A percentile compares a stretch with the other conserved stretches of the same genome.
Conservation (phyloP, 495 filamentous ascomycete genomes). For the Penicillium argentinense region DNA sequence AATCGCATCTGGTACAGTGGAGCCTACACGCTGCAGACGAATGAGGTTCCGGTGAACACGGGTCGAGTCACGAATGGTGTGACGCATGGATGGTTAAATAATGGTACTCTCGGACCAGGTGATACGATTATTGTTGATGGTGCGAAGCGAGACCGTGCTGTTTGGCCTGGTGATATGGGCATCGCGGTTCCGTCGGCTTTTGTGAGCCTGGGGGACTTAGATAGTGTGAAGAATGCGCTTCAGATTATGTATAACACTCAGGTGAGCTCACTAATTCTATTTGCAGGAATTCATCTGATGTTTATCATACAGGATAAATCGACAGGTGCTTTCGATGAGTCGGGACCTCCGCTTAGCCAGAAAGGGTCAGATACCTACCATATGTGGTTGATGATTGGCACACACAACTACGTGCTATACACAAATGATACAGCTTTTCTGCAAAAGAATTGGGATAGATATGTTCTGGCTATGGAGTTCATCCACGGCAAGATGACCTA, state of each 20-base stretch:
- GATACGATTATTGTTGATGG: conserved; percentile 56
- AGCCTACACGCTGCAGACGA: conserved; percentile 62
- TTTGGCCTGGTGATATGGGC: conserved; percentile 64
- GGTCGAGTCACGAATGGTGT: conserved; percentile 54
- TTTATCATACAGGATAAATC: conserved; percentile 16
- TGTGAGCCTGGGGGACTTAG: conserved; percentile 59
- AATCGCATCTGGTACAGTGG: conserved; percentile 68
- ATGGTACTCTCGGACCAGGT: conserved; percentile 54
- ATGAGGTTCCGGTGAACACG: conserved; percentile 53
- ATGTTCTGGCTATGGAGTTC: conserved; percentile 54
- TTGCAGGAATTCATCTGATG: background rate
- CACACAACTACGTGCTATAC: conserved; percentile 61
- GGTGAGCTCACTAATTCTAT: conserved; percentile 20
- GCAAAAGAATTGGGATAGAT: conserved; percentile 48
- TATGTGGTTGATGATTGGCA: conserved; percentile 63
- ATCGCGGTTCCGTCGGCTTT: conserved; percentile 56
- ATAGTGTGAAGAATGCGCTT: conserved; percentile 61
- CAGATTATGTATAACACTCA: conserved; percentile 61
- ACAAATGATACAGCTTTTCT: conserved; percentile 56
- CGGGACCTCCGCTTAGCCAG: conserved; percentile 57
- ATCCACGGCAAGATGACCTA: conserved; percentile 52
- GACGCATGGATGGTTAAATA: conserved; percentile 53
- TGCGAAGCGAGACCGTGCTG: conserved; percentile 58
- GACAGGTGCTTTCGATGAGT: conserved; percentile 54
- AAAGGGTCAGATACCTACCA: conserved; percentile 62